phyloP scores from a whole-genome alignment of 108 stramenopile species.

The Chaetoceros muelleri region DNA sequence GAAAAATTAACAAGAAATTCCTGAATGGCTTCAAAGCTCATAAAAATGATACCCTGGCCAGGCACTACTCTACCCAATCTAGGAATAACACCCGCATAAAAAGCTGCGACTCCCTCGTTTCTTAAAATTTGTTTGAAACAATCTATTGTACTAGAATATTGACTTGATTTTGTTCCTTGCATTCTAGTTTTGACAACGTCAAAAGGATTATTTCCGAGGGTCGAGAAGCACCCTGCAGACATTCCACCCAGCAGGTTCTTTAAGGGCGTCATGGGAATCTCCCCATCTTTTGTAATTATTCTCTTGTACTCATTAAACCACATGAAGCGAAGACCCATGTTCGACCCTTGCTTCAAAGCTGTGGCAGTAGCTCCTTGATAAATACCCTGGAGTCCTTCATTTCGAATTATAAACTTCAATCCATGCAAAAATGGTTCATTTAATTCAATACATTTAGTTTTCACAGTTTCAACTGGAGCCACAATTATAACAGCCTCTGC shows the following conservation, averaged over 20 bases:
- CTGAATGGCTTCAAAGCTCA: constrained; percentile 92
- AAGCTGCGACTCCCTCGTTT: constrained; percentile 80
- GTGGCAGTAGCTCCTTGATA: constrained; percentile 93
- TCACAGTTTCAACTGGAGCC: constrained; percentile 96
- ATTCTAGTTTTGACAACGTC: constrained; percentile 98
- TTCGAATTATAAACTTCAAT: constrained; percentile 69
- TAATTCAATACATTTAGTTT: constrained; percentile 93
- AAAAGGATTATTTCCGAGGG: constrained; percentile 92
- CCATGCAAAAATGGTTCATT: constrained; percentile 81
- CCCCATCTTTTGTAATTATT: constrained; percentile 65
- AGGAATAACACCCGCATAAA: constrained; percentile 94
- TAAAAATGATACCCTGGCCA: constrained; percentile 97
- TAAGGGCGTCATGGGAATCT: constrained; percentile 61
- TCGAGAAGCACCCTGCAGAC: constrained; percentile 94
- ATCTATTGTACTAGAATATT: constrained; percentile 80
- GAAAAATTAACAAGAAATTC: constrained; percentile 33
- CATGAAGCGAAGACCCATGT: constrained; percentile 97
- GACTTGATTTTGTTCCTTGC: constrained; percentile 88
- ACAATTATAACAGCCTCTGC: constrained; percentile 88
- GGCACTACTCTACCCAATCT: constrained; percentile 89
- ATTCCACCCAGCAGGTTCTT: constrained; percentile 91
- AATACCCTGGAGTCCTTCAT: constrained; percentile 87
- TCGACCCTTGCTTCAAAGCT: constrained; percentile 93
- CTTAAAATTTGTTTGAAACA: constrained; percentile 84
- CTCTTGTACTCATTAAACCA: constrained; percentile 95